phyloP scores from a whole-genome alignment of 495 filamentous ascomycete genomes.

The Trichoderma erinaceum region DNA sequence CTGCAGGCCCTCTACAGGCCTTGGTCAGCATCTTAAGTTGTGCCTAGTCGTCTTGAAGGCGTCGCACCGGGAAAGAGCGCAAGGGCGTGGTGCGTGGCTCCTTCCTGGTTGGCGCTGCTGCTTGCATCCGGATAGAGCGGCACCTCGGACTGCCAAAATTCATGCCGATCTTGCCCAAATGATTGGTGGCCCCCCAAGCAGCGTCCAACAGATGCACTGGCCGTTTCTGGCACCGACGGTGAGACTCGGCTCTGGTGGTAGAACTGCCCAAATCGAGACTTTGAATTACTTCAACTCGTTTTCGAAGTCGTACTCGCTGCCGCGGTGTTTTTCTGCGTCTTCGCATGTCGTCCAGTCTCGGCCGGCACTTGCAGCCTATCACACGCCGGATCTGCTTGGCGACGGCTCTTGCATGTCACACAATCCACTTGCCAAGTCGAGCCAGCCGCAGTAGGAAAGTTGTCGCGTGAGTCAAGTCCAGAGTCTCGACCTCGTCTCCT shows the following conservation, averaged over 20 bases:
- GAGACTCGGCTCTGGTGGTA: neutral
- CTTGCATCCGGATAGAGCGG: constrained; percentile 12
- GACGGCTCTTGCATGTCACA: neutral
- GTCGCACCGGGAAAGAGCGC: neutral
- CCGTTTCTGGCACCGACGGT: neutral
- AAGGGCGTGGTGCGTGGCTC: neutral
- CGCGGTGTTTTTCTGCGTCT: neutral
- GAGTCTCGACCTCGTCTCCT: neutral
- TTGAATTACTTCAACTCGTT: neutral
- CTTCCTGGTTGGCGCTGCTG: constrained; percentile 10
- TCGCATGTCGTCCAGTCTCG: neutral
- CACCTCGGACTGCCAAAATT: neutral
- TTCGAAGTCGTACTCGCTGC: neutral
- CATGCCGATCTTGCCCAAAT: neutral
- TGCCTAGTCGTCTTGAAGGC: neutral
- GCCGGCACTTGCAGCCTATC: constrained; percentile 3
- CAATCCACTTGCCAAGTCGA: constrained; percentile 9
- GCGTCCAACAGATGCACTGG: neutral
- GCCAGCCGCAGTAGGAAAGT: constrained; percentile 5
- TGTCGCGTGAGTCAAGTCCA: constrained; percentile 12
- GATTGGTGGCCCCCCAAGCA: neutral
- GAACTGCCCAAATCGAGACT: neutral
- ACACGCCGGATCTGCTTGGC: neutral
- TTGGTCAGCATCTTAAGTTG: neutral
- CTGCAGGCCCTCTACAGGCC: neutral